phyloP scores from a whole-genome alignment of 139 green algal genomes.

The Chlamydomonas asymmetrica region DNA sequence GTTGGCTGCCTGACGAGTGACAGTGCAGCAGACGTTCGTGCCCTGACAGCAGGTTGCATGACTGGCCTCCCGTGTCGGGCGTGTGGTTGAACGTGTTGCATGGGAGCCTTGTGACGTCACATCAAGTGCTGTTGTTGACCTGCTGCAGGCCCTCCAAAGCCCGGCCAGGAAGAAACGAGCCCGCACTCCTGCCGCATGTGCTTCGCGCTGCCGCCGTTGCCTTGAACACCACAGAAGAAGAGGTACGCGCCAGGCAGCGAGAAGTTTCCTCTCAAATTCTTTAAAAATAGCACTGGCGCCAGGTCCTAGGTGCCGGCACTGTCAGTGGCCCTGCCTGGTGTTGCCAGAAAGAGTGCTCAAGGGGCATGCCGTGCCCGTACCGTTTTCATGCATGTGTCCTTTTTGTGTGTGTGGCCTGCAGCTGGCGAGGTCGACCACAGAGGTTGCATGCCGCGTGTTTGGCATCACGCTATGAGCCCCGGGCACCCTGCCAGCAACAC shows the following conservation, averaged over 20 bases:
- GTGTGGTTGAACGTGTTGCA: no score
- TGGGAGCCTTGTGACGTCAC: no score
- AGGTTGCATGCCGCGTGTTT: slow-evolving; percentile 46
- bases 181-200: slow-evolving; percentile 72
- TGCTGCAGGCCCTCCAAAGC: slow-evolving; percentile 46
- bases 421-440: slow-evolving; percentile 37
- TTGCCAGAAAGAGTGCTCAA: no score
- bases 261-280: no score
- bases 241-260: slow-evolving; percentile 19
- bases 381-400: neutral
- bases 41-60: no score
- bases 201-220: slow-evolving; percentile 52
- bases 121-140: no score
- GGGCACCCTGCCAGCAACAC: no score
- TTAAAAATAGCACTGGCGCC: neutral
- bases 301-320: neutral
- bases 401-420: neutral
- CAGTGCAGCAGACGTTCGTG: no score
- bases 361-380: neutral
- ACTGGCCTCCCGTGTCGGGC: no score
- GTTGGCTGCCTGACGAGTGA: no score
- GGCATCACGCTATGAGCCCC: no score
- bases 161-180: slow-evolving; percentile 69
- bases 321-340: neutral
- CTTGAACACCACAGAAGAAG: slow-evolving; percentile 31